Conservation (phyloP, 441 rosid species). For the Corymbia calophylla region DNA sequence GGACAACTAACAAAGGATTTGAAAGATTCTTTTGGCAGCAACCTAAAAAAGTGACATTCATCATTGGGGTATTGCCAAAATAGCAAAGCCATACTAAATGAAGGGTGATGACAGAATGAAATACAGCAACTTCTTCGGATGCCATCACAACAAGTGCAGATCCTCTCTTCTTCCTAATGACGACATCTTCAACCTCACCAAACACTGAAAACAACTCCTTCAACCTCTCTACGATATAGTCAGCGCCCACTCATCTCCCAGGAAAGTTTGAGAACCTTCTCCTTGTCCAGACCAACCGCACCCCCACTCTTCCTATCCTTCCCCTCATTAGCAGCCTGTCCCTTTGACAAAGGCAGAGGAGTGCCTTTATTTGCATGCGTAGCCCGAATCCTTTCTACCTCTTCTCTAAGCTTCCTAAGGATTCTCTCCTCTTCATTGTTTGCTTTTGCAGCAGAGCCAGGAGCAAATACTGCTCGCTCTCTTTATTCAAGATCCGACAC, state of each 20-base stretch:
- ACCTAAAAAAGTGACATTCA: constrained; percentile 24
- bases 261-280: constrained; percentile 60
- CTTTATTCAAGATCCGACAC: constrained; percentile 34
- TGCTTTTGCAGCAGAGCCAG: constrained; percentile 33
- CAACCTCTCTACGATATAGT: constrained; percentile 46
- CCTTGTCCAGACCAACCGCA: constrained; percentile 40
- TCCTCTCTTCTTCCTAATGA: constrained; percentile 50
- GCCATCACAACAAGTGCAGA: constrained; percentile 80
- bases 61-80: not conserved
- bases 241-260: constrained; percentile 74
- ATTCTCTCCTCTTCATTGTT: constrained; percentile 60
- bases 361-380: constrained; percentile 26
- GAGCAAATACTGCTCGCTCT: not conserved
- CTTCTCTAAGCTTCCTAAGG: constrained; percentile 57
- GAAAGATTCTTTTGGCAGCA: constrained; percentile 54
- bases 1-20: constrained; percentile 62
- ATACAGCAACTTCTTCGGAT: constrained; percentile 61
- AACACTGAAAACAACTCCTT: constrained; percentile 54
- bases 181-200: constrained; percentile 78
- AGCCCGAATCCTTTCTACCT: constrained; percentile 60
- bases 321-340: constrained; percentile 14
- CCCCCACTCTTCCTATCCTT: constrained; percentile 11
- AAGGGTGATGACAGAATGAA: not conserved
- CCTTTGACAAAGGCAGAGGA: constrained; percentile 16
- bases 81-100: not conserved